Base-by-base conservation (phyloP, 2,329 filamentous ascomycete species). In the Exophiala xenobiotica region DNA sequence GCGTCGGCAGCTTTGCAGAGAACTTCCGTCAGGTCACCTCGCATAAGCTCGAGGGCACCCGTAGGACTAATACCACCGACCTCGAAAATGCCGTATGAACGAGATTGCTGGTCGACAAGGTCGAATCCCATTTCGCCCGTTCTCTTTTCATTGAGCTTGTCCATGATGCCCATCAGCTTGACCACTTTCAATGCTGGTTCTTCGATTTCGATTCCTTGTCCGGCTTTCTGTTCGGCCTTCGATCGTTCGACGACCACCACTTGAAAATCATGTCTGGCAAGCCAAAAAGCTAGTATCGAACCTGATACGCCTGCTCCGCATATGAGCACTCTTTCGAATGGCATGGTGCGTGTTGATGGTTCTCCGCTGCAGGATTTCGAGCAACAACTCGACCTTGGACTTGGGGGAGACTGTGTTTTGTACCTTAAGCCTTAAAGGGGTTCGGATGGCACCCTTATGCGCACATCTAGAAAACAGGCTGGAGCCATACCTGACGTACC, bases 201-300 rank as follows among this genome's bases (percentile, higher is more conserved):
- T 46, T 59, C 46, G n/a, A 61, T 60, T 42, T 61, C 58, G 49
- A 61, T 46, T 6, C 51, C 48, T 46, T 60, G 58, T 23, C 59
- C 59, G n/a, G 20, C 12, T 50, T 52, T 52, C 23, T 54, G 53
- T 29, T 33, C 38, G 40, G 54, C 44, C 33, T 49, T 51, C 5
- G 49, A 57, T 20, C 54, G 48, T 49, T 62, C 60, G 46, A 59
- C 31, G 44, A 62, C 54, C 20, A 51, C 46, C 6, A 62, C 50
- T 14, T 58, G 23, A 26, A 56, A 54, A 35, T 53, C 54, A 47
- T 43, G 12, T 44, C 56, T 58, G n/a, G 49, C 60, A 16, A 62
- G 57, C 46, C 48, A 62, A 29, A 51, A 61, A 16, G 59, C 60
- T 24, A 56, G 22, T 29, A 55, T 46, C 4, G 51, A 45, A 9